Evolutionary conservation across 1,284 basidiomycete genomes (phyloP), one percentile per base, ranked within the genome.

Genomic region (Microbotryum scabiosae): DNA sequence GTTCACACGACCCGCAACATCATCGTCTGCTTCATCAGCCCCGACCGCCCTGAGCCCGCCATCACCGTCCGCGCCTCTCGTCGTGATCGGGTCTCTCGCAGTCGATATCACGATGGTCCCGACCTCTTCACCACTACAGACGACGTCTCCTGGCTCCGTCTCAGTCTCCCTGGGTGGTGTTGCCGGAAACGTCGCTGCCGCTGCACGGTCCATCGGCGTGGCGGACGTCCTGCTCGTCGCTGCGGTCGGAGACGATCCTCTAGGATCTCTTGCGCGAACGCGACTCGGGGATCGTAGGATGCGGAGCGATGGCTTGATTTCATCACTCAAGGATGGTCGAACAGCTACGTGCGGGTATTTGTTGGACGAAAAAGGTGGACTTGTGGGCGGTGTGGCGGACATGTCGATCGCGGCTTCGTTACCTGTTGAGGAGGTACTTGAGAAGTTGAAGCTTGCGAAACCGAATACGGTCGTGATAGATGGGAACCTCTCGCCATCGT

Each of bases 181-280:
- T 4, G 92, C 83, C 0, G 83, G 93, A 26, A 99, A 99, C 73
- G 84, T 98, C 52, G 90, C 93, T 1, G 90, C 96, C 73, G 89
- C 91, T 1, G 82, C 90, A 2, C 83, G 87, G 69, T 81, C 86
- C 25, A 72, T 85, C 9, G 58, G 52, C 12, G 48, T 56, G 26
- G 36, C 63, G 7, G 52, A 72, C 12, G 76, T 78, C 10, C 63
- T 74, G 51, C 72, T 82, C n/a, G 71, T 81, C 23, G 75, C 80
- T 0, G 73, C 77, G 0, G 67, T 78, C 6, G 78, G 75, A 10
- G 47, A 64, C 4, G 60, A 63, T 50, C 30, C 56, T 3, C 54
- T 86, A 23, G 86, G 84, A 0, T 71, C 79, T 52, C 90, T 94
- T 73, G 75, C 80, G 0, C 85, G 90, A 69, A 88, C 85, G 0